phyloP scores from a whole-genome alignment of 2,329 filamentous ascomycete species.

The Colletotrichum spaethianum region DNA sequence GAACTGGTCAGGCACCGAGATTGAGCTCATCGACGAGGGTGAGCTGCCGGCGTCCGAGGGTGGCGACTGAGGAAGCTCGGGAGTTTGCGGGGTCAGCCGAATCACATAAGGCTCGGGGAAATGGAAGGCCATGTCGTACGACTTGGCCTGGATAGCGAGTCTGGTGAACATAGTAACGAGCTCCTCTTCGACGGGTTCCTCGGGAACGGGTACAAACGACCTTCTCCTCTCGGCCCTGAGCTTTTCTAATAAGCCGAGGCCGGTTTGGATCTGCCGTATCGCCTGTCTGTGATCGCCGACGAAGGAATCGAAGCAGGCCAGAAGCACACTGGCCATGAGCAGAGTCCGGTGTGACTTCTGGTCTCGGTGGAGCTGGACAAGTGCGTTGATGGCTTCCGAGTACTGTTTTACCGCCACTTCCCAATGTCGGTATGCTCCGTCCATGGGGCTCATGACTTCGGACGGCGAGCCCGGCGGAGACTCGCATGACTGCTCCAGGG shows the following conservation, averaged over 20 bases:
- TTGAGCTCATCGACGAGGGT: conserved; percentile 55
- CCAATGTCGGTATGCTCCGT: conserved; percentile 67
- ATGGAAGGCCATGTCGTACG: conserved; percentile 78
- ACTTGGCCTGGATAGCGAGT: conserved; percentile 76
- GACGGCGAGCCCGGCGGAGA: conserved; percentile 64
- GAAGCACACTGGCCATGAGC: conserved; percentile 75
- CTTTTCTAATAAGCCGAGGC: conserved; percentile 68
- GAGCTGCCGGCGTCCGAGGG: conserved; percentile 58
- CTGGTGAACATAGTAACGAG: conserved; percentile 75
- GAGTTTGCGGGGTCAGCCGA: conserved; percentile 58
- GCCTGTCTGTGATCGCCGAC: conserved; percentile 74
- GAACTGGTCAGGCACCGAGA: conserved; percentile 62
- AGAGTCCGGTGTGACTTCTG: conserved; percentile 64
- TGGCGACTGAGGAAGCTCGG: conserved; percentile 56
- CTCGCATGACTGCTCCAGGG: conserved; percentile 70
- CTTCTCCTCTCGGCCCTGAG: conserved; percentile 62
- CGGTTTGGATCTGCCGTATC: conserved; percentile 73
- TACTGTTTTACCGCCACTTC: conserved; percentile 73
- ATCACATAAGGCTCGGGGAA: conserved; percentile 75
- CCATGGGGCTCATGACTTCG: conserved; percentile 48
- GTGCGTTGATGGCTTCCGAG: conserved; percentile 67
- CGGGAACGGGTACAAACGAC: conserved; percentile 55
- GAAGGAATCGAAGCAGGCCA: conserved; percentile 79
- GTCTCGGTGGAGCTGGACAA: conserved; percentile 61
- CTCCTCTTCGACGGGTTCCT: conserved; percentile 70